A percentile compares a stretch with the other conserved stretches of the same genome.
phyloP scores from a whole-genome alignment of 192 early-diverging fungal genomes.

The Podila verticillata region DNA sequence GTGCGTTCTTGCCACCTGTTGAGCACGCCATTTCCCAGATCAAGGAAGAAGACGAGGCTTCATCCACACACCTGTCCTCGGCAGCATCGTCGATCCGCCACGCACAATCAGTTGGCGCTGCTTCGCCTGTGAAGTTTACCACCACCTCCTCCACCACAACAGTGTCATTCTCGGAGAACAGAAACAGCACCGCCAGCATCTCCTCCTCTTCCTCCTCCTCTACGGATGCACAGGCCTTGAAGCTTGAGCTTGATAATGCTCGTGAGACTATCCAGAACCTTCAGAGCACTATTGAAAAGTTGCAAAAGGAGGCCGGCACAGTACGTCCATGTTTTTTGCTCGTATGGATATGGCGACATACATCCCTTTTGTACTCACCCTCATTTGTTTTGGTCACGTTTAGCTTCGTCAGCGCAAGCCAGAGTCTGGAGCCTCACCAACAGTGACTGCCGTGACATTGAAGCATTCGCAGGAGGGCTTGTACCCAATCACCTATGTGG shows the following conservation, averaged over 20 bases:
- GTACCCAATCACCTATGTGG: slow-evolving; percentile 68
- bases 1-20: slow-evolving; percentile 60
- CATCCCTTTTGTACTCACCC: not conserved
- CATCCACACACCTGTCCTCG: slow-evolving; percentile 18
- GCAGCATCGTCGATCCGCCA: slow-evolving; percentile 14
- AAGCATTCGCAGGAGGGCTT: slow-evolving; percentile 62
- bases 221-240: slow-evolving; percentile 10
- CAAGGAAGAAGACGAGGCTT: slow-evolving; percentile 29
- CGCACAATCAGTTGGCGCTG: slow-evolving; percentile 6
- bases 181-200: slow-evolving; percentile 11
- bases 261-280: slow-evolving; percentile 57
- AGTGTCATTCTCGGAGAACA: not conserved
- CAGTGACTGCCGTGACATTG: slow-evolving; percentile 38
- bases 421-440: slow-evolving; percentile 19
- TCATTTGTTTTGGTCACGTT: slow-evolving; percentile 1
- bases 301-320: slow-evolving; percentile 42
- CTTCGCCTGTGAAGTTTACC: slow-evolving; percentile 37
- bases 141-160: slow-evolving; percentile 24
- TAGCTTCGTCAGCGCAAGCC: slow-evolving; percentile 42
- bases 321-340: slow-evolving; percentile 39
- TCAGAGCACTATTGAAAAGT: slow-evolving; percentile 22
- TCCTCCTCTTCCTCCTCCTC: not conserved
- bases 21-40: slow-evolving; percentile 26
- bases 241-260: slow-evolving; percentile 39
- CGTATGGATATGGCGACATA: slow-evolving; percentile 1